Percentiles rank a stretch among this genome's conserved stretches.
phyloP scores from a whole-genome alignment of 1,284 basidiomycete genomes.

The Kwoniella shivajii region DNA sequence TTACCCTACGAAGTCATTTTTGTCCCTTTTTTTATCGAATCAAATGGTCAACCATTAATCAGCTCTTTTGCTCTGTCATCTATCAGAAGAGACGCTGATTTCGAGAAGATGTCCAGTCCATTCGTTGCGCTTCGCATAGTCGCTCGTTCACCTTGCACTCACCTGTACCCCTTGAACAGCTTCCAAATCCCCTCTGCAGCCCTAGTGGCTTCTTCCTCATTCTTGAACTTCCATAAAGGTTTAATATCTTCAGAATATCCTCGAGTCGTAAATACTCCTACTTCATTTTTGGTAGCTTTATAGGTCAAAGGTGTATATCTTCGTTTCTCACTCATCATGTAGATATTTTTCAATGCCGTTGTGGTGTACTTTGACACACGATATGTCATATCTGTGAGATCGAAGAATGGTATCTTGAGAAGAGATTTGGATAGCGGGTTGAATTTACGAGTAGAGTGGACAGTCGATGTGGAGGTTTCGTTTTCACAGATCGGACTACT shows the following conservation, averaged over 20 bases:
- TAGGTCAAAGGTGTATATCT: slow-evolving; percentile 9
- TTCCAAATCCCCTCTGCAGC: slow-evolving; percentile 22
- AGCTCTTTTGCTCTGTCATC: background rate
- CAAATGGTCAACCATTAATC: background rate
- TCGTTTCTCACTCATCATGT: background rate
- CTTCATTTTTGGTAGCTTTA: slow-evolving; percentile 19
- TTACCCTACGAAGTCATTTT: slow-evolving; percentile 36
- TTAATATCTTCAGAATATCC: slow-evolving; percentile 38
- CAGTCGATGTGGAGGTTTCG: too few species aligned
- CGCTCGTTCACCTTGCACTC: background rate
- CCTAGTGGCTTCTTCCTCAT: slow-evolving; percentile 23
- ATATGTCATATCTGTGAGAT: too few species aligned
- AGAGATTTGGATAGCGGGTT: too few species aligned
- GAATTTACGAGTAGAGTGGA: too few species aligned
- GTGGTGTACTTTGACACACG: background rate
- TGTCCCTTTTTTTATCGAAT: slow-evolving; percentile 20
- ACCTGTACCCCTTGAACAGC: slow-evolving; percentile 30
- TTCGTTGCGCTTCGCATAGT: background rate
- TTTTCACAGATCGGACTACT: too few species aligned
- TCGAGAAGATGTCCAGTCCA: too few species aligned
- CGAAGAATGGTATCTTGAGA: too few species aligned
- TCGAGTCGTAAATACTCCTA: slow-evolving; percentile 37
- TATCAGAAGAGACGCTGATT: too few species aligned
- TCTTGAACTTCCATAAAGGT: slow-evolving; percentile 34
- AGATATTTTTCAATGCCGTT: too few species aligned